A percentile compares a stretch with the other conserved stretches of the same genome.
These are phyloP conservation scores for Oryza longistaminata DNA, from an alignment of 176 grass and related monocot species.

Conservation along the genomic window DNA sequence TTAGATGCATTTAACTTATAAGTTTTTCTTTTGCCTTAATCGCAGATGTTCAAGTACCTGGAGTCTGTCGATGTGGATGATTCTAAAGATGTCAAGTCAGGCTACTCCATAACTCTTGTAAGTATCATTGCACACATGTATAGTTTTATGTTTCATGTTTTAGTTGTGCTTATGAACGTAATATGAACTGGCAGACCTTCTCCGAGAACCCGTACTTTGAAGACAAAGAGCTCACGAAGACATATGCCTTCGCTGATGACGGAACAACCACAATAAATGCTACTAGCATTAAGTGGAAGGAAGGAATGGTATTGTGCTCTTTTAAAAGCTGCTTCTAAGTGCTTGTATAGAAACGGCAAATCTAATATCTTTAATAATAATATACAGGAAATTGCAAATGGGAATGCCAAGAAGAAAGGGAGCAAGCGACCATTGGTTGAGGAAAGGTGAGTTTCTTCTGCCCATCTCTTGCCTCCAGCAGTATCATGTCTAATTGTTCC, in stretches of 20 bases:
- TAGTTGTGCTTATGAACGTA: constrained; percentile 28
- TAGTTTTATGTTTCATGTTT: constrained; percentile 13
- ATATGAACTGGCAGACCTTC: constrained; percentile 67
- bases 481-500: not conserved
- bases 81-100: constrained; percentile 79
- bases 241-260: constrained; percentile 78
- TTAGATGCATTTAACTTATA: constrained; percentile 15
- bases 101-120: constrained; percentile 88
- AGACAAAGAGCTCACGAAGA: constrained; percentile 76
- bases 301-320: constrained; percentile 72
- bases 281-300: constrained; percentile 88
- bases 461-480: not conserved
- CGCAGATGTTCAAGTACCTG: constrained; percentile 89
- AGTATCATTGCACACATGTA: constrained; percentile 33
- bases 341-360: constrained; percentile 11
- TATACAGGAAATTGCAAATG: constrained; percentile 65
- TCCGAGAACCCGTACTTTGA: constrained; percentile 89
- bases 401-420: constrained; percentile 75
- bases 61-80: constrained; percentile 86
- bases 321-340: not conserved
- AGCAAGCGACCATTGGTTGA: constrained; percentile 73
- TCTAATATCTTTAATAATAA: constrained; percentile 39
- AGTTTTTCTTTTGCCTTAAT: constrained; percentile 23
- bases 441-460: constrained; percentile 67
- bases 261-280: constrained; percentile 83